These are phyloP conservation scores for Schizochytrium sp. DNA, from an alignment of 108 stramenopile species.

Conservation along the genomic window DNA sequence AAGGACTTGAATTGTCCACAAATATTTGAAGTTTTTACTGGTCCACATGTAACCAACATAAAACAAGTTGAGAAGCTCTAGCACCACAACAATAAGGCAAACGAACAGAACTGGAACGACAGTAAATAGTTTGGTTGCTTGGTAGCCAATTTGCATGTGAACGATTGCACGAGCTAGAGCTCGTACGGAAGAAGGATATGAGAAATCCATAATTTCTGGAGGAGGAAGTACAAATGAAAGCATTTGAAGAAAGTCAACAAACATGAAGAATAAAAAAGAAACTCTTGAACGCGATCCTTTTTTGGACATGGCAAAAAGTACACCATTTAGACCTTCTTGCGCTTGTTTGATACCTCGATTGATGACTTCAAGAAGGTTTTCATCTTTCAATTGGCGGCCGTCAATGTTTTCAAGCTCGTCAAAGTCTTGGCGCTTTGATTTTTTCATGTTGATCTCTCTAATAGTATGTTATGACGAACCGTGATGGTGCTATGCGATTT, in stretches of 20 bases:
- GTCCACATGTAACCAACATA: slow-evolving; percentile 47
- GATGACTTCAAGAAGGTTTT: slow-evolving; percentile 1
- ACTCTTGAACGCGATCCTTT: background rate
- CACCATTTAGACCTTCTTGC: slow-evolving; percentile 49
- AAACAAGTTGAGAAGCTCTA: slow-evolving; percentile 41
- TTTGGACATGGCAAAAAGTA: slow-evolving; percentile 57
- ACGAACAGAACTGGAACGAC: slow-evolving; percentile 25
- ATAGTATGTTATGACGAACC: too few relatives aligned
- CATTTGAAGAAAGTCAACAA: slow-evolving; percentile 58
- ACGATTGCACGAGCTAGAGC: background rate
- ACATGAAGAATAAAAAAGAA: slow-evolving; percentile 1
- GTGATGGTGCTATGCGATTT: too few relatives aligned
- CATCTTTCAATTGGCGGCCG: background rate
- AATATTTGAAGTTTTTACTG: slow-evolving; percentile 15
- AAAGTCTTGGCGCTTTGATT: background rate
- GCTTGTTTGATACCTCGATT: slow-evolving; percentile 2
- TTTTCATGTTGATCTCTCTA: background rate
- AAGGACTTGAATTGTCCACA: slow-evolving; percentile 34
- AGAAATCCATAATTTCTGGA: slow-evolving; percentile 2
- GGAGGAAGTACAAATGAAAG: slow-evolving; percentile 29
- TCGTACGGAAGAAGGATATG: background rate
- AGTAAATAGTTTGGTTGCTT: background rate
- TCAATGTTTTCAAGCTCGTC: background rate
- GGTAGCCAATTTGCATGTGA: slow-evolving; percentile 47
- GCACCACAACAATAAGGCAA: background rate